Percentiles rank a stretch among this genome's conserved stretches.
Conservation (phyloP, 352 stramenopile species). For the Phytophthora idaei region DNA sequence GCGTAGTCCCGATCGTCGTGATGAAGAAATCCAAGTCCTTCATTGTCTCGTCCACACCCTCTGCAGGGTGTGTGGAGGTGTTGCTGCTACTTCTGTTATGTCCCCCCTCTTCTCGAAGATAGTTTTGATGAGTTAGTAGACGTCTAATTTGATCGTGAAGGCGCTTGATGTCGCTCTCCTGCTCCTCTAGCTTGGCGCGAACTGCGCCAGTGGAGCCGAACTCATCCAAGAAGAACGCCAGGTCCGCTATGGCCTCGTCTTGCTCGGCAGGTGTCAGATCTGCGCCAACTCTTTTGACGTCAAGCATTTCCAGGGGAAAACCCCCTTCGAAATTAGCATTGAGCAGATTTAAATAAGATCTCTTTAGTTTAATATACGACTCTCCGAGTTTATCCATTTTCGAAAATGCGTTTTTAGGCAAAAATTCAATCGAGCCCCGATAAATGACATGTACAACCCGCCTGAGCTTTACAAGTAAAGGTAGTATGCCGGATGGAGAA, state of each 20-base stretch:
- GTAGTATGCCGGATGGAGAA: no score
- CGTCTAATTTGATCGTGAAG: neutral
- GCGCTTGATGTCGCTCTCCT: constrained; percentile 4
- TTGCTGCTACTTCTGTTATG: neutral
- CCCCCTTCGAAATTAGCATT: no score
- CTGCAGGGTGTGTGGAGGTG: neutral
- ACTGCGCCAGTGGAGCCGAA: constrained; percentile 21
- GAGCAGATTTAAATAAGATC: neutral
- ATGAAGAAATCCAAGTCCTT: constrained; percentile 9
- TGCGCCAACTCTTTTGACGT: neutral
- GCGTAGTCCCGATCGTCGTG: neutral
- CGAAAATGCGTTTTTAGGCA: no score
- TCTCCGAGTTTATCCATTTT: neutral
- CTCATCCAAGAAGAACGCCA: constrained; percentile 19
- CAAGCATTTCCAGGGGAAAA: neutral
- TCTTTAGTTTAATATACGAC: neutral
- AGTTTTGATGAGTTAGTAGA: neutral
- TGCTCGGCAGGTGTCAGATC: constrained; percentile 5
- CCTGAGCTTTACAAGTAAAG: no score
- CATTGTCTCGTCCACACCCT: neutral
- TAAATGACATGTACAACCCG: no score
- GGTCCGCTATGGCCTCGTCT: constrained; percentile 8
- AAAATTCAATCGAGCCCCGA: no score
- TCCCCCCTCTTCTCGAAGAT: neutral
- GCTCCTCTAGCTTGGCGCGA: neutral